Conservation (phyloP, 1,284 basidiomycete species). For the Apiotrichum siamense region DNA sequence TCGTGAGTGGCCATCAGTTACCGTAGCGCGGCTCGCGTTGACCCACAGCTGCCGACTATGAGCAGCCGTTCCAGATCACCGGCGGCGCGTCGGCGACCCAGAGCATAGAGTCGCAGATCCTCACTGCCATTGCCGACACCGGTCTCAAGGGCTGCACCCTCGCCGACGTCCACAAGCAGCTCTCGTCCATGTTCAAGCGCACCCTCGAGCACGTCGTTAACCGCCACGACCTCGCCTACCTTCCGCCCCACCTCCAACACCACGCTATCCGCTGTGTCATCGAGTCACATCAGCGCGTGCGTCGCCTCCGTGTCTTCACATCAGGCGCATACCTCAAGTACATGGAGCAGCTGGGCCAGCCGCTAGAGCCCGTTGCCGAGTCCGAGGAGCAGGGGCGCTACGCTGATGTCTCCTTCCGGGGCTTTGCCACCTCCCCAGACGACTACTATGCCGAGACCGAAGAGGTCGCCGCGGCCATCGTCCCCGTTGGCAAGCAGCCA, state of each 20-base stretch:
- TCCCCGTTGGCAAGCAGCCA: conserved; percentile 2
- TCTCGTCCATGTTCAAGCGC: conserved; percentile 27
- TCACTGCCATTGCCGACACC: conserved; percentile 17
- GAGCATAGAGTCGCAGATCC: conserved; percentile 28
- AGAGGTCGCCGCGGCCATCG: background rate
- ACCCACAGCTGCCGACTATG: conserved; percentile 15
- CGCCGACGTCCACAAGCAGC: conserved; percentile 17
- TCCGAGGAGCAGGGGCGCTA: conserved; percentile 22
- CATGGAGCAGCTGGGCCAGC: conserved; percentile 20
- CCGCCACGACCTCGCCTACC: conserved; percentile 22
- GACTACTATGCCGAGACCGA: conserved; percentile 5
- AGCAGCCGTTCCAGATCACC: conserved; percentile 8
- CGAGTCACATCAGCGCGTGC: conserved; percentile 31
- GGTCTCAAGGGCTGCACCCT: conserved; percentile 23
- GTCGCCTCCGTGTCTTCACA: conserved; percentile 30
- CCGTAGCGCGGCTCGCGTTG: too few relatives aligned
- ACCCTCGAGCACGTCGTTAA: conserved; percentile 31
- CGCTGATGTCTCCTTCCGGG: conserved; percentile 18
- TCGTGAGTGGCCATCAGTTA: background rate
- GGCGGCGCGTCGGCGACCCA: conserved; percentile 12
- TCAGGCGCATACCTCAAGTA: conserved; percentile 21
- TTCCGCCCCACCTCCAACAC: conserved; percentile 29
- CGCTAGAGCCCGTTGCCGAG: conserved; percentile 13
- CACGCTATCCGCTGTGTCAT: conserved; percentile 25
- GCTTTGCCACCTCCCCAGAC: conserved; percentile 2